phyloP scores from a whole-genome alignment of 2,329 filamentous ascomycete genomes.

The Xylariaceae sp. region DNA sequence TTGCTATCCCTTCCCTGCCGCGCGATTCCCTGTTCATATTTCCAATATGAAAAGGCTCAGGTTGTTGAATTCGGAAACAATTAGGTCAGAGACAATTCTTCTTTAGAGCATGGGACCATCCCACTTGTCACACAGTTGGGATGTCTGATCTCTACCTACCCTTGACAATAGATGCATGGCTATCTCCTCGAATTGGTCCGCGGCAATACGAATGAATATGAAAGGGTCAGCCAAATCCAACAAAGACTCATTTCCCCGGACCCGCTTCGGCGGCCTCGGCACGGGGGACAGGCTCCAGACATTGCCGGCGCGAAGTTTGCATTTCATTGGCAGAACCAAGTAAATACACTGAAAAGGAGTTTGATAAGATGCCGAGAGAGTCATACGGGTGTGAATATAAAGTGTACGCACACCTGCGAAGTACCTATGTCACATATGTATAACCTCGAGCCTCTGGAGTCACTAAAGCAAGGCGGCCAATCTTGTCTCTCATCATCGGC shows the following conservation, averaged over 20 bases:
- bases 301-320: conserved; percentile 6
- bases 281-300: background rate
- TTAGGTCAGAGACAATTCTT: conserved; percentile 4
- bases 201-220: conserved; percentile 8
- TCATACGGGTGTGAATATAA: background rate
- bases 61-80: background rate
- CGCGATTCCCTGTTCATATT: conserved; percentile 10
- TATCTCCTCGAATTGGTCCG: background rate
- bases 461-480: background rate
- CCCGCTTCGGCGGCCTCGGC: background rate
- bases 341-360: background rate
- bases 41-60: background rate
- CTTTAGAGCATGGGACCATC: conserved; percentile 3
- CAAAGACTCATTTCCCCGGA: background rate
- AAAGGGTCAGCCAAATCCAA: background rate
- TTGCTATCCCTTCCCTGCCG: background rate
- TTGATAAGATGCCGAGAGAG: background rate
- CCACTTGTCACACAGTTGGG: conserved; percentile 5
- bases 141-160: background rate
- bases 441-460: conserved; percentile 2
- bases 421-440: background rate
- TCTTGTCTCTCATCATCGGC: background rate
- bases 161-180: background rate
- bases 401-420: too few relatives aligned
- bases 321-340: background rate